Evolutionary conservation across 2,329 filamentous ascomycete species (phyloP).

Genomic region (Didymella glomerata): DNA sequence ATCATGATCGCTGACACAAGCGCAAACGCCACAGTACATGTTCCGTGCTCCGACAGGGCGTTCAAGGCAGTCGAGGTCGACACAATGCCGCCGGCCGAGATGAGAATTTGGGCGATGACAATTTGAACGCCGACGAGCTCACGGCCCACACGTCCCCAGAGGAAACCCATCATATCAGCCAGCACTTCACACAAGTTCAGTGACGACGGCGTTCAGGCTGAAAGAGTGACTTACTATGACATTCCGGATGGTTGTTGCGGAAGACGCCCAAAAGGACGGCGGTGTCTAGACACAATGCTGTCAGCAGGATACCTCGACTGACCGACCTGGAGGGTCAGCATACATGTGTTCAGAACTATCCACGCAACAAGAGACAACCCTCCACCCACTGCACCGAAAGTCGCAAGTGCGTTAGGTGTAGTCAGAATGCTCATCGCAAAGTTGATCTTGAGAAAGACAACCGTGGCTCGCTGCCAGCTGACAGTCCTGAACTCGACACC

Average conservation of each 20-base stretch:
- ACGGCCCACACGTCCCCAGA: constrained; percentile 5
- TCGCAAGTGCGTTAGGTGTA: constrained; percentile 1
- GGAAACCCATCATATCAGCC: constrained; percentile 6
- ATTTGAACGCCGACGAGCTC: constrained; percentile 4
- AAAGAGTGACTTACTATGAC: neutral
- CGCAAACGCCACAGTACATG: constrained; percentile 3
- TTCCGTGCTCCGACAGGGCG: neutral
- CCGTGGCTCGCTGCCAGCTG: constrained; percentile 8
- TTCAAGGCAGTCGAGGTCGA: constrained; percentile 6
- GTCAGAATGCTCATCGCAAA: constrained; percentile 9
- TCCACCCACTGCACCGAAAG: constrained; percentile 2
- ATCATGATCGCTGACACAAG: constrained; percentile 5
- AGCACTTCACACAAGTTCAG: neutral
- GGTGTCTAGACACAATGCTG: neutral
- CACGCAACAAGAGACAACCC: constrained; percentile 1
- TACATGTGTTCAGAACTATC: constrained; percentile 3
- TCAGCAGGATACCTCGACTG: neutral
- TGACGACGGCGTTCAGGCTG: neutral
- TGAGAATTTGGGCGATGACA: constrained; percentile 3
- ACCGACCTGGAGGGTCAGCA: neutral
- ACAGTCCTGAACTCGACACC: constrained; percentile 7
- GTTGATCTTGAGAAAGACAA: constrained; percentile 9
- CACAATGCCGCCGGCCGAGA: constrained; percentile 6
- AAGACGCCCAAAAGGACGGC: constrained; percentile 1
- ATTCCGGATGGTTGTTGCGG: constrained; percentile 4